Evolutionary conservation across 2,329 filamentous ascomycete species (phyloP).

Genomic region (Sporothrix mexicana): DNA sequence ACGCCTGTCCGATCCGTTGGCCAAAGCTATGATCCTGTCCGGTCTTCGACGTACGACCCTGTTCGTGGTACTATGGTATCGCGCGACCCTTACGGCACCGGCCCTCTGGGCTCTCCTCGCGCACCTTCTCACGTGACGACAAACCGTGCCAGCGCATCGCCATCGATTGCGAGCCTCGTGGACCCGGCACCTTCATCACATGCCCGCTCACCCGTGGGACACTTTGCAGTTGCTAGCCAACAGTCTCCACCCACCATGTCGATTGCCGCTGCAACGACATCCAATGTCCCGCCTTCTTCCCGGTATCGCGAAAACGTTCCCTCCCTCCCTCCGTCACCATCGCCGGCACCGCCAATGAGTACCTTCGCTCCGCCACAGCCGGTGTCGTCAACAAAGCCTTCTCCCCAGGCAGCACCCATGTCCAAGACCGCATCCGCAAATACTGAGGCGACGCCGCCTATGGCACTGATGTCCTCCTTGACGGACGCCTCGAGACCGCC

Average conservation of each 20-base stretch:
- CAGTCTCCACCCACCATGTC: conserved; percentile 44
- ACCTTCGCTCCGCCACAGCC: conserved; percentile 28
- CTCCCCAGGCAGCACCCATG: conserved; percentile 16
- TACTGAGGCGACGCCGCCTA: conserved; percentile 26
- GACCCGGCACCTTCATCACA: conserved; percentile 63
- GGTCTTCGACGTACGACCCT: conserved; percentile 72
- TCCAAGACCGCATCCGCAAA: conserved; percentile 21
- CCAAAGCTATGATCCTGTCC: conserved; percentile 88
- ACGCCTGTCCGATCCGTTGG: conserved; percentile 68
- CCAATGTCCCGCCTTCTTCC: conserved; percentile 24
- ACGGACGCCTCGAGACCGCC: background rate
- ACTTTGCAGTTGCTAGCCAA: conserved; percentile 40
- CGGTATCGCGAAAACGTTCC: conserved; percentile 31
- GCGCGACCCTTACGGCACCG: conserved; percentile 56
- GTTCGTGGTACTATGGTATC: conserved; percentile 66
- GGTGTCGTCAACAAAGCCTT: conserved; percentile 2
- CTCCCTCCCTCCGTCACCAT: conserved; percentile 40
- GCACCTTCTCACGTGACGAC: conserved; percentile 54
- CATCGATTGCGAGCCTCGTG: conserved; percentile 88
- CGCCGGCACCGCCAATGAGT: conserved; percentile 42
- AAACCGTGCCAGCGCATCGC: conserved; percentile 83
- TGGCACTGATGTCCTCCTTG: background rate
- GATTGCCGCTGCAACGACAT: conserved; percentile 41
- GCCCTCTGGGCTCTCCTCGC: conserved; percentile 59
- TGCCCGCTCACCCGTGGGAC: conserved; percentile 43